Base-by-base conservation (phyloP, 352 stramenopile genomes). In the Phytophthora sojae region DNA sequence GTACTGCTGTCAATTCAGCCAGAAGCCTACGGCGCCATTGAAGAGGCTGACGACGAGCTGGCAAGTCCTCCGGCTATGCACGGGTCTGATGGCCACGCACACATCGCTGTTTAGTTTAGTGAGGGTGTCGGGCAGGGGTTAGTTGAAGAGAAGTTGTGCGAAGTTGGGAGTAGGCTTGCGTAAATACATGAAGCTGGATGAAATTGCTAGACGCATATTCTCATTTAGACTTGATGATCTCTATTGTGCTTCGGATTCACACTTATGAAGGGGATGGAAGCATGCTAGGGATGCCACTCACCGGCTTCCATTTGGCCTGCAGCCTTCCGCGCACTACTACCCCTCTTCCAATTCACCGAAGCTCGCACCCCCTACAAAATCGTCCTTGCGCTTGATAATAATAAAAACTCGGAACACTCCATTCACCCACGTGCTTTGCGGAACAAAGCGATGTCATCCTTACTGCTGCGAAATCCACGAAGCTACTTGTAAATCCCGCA, bases 41-140 rank as follows among this genome's bases (percentile, higher is more conserved):
- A 70, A 57, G 77, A 84, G 39, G 73, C 67, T 4, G 66, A 73
- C 32, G 77, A 84, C 23, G 73, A 84, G n/a, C 49, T 73, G 12
- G 19, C 57, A 25, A 81, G 76, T 57, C 76, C 73, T 8, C 58
- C 62, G 5, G 52, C 61, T 60, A 69, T 76, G 61, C 65, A 77
- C 25, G 63, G 60, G 42, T 79, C 70, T 2, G 66, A 76, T 45
- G 66, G 79, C 32, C 66, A 81, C n/a, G 39, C 17, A 23, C 70
- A 63, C 42, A 79, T 81, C 45, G 62, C 74, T 57, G 74, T 81
- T 49, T 81, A 81, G 62, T 55, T 54, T 64, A 35, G 32, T 39
- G 26, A 39, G 29, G 45, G 17, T 17, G 26, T 62, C 26, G 26
- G 57, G 7, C 53, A 19, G 39, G 5, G 17, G 19, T 47, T 61